Evolutionary conservation across 2,329 filamentous ascomycete genomes (phyloP).

Genomic region (Paraconiothyrium sp.): DNA sequence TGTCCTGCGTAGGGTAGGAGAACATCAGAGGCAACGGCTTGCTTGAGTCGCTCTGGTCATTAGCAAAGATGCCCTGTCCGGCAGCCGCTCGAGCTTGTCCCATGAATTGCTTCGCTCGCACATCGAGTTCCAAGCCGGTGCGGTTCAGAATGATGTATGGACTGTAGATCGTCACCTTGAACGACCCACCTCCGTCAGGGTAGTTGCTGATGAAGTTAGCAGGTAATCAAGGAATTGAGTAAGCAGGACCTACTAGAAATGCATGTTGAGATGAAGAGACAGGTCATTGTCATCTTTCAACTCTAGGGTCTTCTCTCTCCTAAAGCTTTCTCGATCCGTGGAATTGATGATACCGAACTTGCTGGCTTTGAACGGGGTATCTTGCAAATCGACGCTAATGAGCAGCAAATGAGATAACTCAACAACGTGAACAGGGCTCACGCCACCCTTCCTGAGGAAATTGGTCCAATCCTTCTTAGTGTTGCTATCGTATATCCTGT

Average conservation of each 20-base stretch:
- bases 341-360: slow-evolving; percentile 98
- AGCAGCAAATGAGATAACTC: slow-evolving; percentile 93
- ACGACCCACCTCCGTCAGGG: slow-evolving; percentile 91
- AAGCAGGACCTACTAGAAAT: slow-evolving; percentile 74
- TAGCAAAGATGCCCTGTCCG: slow-evolving; percentile 75
- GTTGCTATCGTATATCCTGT: slow-evolving; percentile 98
- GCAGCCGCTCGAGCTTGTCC: slow-evolving; percentile 83
- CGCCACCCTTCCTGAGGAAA: slow-evolving; percentile 93
- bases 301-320: slow-evolving; percentile 78
- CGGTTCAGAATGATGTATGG: slow-evolving; percentile 96
- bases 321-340: slow-evolving; percentile 85
- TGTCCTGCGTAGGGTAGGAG: slow-evolving; percentile 87
- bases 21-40: slow-evolving; percentile 95
- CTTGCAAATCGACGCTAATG: slow-evolving; percentile 95
- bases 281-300: slow-evolving; percentile 88
- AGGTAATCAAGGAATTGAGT: not conserved
- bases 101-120: slow-evolving; percentile 88
- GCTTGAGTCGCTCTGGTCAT: slow-evolving; percentile 66
- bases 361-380: slow-evolving; percentile 91
- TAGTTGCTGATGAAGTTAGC: slow-evolving; percentile 64
- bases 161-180: slow-evolving; percentile 94
- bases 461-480: slow-evolving; percentile 99
- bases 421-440: slow-evolving; percentile 96
- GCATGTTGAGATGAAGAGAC: slow-evolving; percentile 80
- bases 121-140: slow-evolving; percentile 86